These are phyloP conservation scores for Dendryphion nanum DNA, from an alignment of 2,329 filamentous ascomycete species.

Conservation along the genomic window DNA sequence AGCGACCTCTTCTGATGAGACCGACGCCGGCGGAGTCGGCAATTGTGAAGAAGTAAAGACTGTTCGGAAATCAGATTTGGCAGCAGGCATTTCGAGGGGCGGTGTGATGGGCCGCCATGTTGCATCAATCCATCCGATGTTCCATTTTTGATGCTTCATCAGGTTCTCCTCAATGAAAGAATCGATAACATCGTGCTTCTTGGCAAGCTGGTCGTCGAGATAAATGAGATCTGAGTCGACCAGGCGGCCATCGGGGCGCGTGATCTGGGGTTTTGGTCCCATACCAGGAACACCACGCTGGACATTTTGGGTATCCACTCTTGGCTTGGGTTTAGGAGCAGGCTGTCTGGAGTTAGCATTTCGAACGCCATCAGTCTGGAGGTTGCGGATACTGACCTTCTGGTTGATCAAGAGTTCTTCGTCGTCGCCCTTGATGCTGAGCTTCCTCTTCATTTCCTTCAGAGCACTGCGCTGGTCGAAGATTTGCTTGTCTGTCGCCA, in stretches of 20 bases:
- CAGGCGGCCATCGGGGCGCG: slow-evolving; percentile 68
- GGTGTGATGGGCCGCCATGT: slow-evolving; percentile 84
- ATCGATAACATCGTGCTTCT: slow-evolving; percentile 78
- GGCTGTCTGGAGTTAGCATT: too few species aligned
- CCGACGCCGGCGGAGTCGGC: slow-evolving; percentile 48
- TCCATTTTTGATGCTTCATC: slow-evolving; percentile 87
- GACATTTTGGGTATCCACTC: slow-evolving; percentile 56
- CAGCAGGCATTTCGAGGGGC: slow-evolving; percentile 55
- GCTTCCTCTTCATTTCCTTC: slow-evolving; percentile 83
- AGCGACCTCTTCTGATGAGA: slow-evolving; percentile 42
- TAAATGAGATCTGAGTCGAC: slow-evolving; percentile 74
- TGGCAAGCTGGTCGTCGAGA: slow-evolving; percentile 72
- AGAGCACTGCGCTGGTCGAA: slow-evolving; percentile 81
- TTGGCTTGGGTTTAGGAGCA: slow-evolving; percentile 52
- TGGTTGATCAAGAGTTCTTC: slow-evolving; percentile 84
- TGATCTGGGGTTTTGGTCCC: slow-evolving; percentile 40
- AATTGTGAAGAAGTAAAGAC: slow-evolving; percentile 40
- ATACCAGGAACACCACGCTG: slow-evolving; percentile 65
- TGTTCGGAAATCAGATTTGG: slow-evolving; percentile 39
- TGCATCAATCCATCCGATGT: slow-evolving; percentile 82
- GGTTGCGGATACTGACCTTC: slow-evolving; percentile 63
- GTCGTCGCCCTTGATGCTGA: slow-evolving; percentile 88
- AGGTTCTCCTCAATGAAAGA: slow-evolving; percentile 84
- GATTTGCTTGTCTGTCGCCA: slow-evolving; percentile 71
- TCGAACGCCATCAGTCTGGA: slow-evolving; percentile 10